Evolutionary conservation across 2,329 filamentous ascomycete species (phyloP), one percentile per base, ranked within the genome.

Genomic region (Fusarium acutatum): DNA sequence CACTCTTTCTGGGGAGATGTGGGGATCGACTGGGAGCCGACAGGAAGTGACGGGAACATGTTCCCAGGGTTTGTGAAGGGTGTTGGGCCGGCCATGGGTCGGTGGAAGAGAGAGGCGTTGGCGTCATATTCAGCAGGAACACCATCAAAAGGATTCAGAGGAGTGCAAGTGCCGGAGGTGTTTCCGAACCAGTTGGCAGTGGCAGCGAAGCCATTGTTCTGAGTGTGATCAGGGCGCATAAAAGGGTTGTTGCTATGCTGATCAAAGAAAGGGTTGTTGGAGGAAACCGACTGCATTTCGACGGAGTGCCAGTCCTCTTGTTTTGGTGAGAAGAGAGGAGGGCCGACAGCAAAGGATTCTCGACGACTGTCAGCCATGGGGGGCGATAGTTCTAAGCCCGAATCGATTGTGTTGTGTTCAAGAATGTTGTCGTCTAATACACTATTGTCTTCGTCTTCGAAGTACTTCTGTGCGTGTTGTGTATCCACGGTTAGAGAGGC

Each of bases 151-250:
- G 90, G 86, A 69, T 90, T 91, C 69, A 94, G 90, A 22, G 93
- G 92, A 12, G 94, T 96, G 81, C 90, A 92, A 71, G 93, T 89
- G 59, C 90, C 92, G 32, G 90, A 85, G 59, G 46, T 69, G 59
- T 69, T 69, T 69, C 67, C 67, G 28, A 69, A 58, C 93, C 93
- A 95, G 70, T 85, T 80, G 72, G 83, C 83, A 50, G 78, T 79
- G 41, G 84, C 82, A 60, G 82, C 81, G 61, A 85, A 86, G 53
- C 79, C 77, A 44, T 81, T 81, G 53, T 80, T 79, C 72, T 89
- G 87, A 62, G 81, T 80, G 71, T 87, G 85, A 64, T 89, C 87
- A 72, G 92, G 85, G 67, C 90, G 89, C 84, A 91, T 88, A 84
- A 93, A 95, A 56, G 90, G 90, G 83, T 91, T 90, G 83, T 86